Evolutionary conservation across 768 basidiomycete species (phyloP), one percentile per base, ranked within the genome.

Genomic region (Leccinum olivaceopallidum): DNA sequence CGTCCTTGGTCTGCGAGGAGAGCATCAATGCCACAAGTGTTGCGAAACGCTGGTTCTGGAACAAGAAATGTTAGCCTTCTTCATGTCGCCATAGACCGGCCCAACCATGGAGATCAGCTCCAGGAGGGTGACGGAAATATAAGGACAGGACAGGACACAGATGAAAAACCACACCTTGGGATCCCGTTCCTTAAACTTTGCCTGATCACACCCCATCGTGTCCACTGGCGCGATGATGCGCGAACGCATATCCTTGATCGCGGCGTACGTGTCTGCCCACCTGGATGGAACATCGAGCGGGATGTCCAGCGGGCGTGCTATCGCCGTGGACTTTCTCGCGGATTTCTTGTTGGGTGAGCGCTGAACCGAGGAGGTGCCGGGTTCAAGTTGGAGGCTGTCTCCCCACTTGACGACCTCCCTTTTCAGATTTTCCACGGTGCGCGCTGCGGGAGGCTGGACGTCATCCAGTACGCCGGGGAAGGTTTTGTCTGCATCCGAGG

Each of bases 11-110:
- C 71, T 98, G 96, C 3, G 94, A 94, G 10, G 92, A 94, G 2
- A 98, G 83, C 94, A 98, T 97, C 50, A 99, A 80, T 3, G 94
- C 93, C 7, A 99, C 85, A 20, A 99, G 85, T 5, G 89, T 92
- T 10, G 90, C 82, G 60, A 93, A 90, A 4, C 95, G 87, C 55
- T 84, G 81, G 58, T 86, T 93, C 93, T 95, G 70, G 7, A 1
- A 36, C 36, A 3, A 36, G 2, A 14, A 36, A 36, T 6, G 6
- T 14, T 36, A 36, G 14, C 36, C 5, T 36, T 36, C 36, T 36
- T 36, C 36, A 3, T 36, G 36, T 36, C 36, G 6, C 36, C 36
- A 14, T 36, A 36, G 13, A 36, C 36, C 5, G 36, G 14, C 36
- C 36, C 14, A 36, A 14, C 36, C 36, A 36, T 14, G 14, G 36